Conservation (phyloP, 2,329 filamentous ascomycete species). For the Xylariaceae sp. region DNA sequence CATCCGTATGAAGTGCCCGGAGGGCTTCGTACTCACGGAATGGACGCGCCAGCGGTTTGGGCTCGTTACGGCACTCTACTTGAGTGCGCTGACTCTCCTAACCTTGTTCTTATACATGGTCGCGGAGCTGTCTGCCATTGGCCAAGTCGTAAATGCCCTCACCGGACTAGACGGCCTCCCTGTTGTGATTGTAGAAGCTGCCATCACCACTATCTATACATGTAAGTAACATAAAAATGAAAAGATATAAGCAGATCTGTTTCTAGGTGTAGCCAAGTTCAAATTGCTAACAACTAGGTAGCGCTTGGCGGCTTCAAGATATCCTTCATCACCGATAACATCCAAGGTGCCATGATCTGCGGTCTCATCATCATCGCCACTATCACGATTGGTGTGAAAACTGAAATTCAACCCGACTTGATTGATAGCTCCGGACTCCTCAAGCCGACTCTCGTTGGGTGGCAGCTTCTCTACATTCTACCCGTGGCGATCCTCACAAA, state of each 20-base stretch:
- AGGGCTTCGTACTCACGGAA: slow-evolving; percentile 80
- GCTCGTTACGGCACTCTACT: slow-evolving; percentile 61
- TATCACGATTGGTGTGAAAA: slow-evolving; percentile 73
- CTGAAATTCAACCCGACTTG: slow-evolving; percentile 64
- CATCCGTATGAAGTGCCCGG: slow-evolving; percentile 74
- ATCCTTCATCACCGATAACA: slow-evolving; percentile 78
- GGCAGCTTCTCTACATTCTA: slow-evolving; percentile 82
- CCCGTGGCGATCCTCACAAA: slow-evolving; percentile 78
- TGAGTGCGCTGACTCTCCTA: slow-evolving; percentile 73
- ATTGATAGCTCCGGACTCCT: slow-evolving; percentile 66
- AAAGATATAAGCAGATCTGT: too few relatives aligned
- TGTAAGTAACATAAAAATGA: slow-evolving; percentile 44
- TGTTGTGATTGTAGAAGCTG: slow-evolving; percentile 72
- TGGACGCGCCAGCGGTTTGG: slow-evolving; percentile 81
- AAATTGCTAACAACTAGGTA: slow-evolving; percentile 31
- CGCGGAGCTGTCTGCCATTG: slow-evolving; percentile 74
- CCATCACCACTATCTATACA: slow-evolving; percentile 78
- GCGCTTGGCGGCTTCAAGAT: slow-evolving; percentile 78
- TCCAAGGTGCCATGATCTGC: slow-evolving; percentile 76
- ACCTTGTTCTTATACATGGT: slow-evolving; percentile 88
- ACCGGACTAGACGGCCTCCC: slow-evolving; percentile 73
- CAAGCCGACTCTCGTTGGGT: slow-evolving; percentile 68
- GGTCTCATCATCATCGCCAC: slow-evolving; percentile 71
- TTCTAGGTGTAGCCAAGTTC: background rate
- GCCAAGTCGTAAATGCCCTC: slow-evolving; percentile 71